Base-by-base conservation (phyloP, 2,329 filamentous ascomycete genomes). In the Daldinia eschscholtzii region DNA sequence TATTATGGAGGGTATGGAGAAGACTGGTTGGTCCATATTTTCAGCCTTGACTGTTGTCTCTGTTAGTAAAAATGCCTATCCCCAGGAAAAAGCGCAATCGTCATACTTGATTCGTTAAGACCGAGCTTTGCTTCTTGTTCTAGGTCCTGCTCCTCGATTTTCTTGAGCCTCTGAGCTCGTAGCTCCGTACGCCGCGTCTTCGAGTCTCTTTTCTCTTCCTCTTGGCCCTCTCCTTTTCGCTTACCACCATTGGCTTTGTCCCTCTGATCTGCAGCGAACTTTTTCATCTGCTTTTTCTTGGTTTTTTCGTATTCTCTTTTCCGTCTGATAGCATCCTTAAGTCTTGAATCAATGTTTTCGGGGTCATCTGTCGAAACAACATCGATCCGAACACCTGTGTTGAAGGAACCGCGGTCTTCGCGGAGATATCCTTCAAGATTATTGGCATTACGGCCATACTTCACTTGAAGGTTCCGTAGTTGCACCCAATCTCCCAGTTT, bases 391-490 rank as follows among this genome's bases (percentile, higher is more conserved):
- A 93, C 75, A 71, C 87, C 89, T 6, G 70, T 80, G 7, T 70
- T 68, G 9, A 39, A 82, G 9, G 74, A 70, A 1, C 74, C 73
- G 5, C 80, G 80, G 73, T 96, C 92, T 58, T 85, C 84, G 71
- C 91, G 89, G 23, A 97, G 79, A 60, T 83, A 88, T 1, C 92
- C 94, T 78, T 97, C 94, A 0, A 97, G 81, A 65, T 87, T 86
- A 3, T 79, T 76, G 28, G 78, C 82, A 53, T 85, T 83, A 56
- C 76, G 82, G 12, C 86, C 86, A 20, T 80, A 81, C 70, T 91
- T 93, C 70, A 93, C 84, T 20, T 91, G 91, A 3, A 97, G 84
- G 74, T 98, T 97, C 23, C 83, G 85, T 5, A 98, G 79, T 3
- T 80, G 80, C 1, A 97, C 81, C 83, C 91, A 90, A 26, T 88